Evolutionary conservation across 768 basidiomycete species (phyloP), one percentile per base, ranked within the genome.

Genomic region (Lanmaoa pseudosensibilis): DNA sequence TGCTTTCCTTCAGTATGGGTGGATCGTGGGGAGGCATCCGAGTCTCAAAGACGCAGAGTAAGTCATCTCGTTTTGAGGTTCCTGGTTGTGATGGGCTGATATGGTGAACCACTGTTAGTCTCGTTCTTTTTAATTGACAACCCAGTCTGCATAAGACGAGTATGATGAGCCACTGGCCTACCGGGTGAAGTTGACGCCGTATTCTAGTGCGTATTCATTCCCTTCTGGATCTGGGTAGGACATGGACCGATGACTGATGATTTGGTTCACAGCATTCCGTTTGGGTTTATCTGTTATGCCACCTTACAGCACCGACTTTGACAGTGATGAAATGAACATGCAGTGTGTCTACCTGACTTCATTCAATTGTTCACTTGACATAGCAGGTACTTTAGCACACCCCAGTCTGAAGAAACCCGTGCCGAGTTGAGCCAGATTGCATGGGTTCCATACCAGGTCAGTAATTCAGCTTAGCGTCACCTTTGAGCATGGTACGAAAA

Each of bases 161-260:
- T 80, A 98, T 98, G 97, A 98, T 98, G 97, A 92, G 92, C 73
- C 96, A 98, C 77, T n/a, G n/a, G n/a, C n/a, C n/a, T n/a, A n/a
- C 25, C 86, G 95, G 36, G 92, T 98, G 32, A 93, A 90, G 67
- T 77, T 98, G 57, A 97, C 98, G 94, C 91, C 92, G 13, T 98
- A 98, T 74, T 98, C 95, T 21, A 98, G 93, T 95, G 66, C 72
- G 92, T 82, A 9, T 2, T 50, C 23, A 37, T 55, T 9, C 10
- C 23, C 12, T 49, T 56, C 25, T 30, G 19, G 33, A 5, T 43
- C 2, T 12, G 16, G 18, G n/a, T 44, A n/a, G 27, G n/a, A 48
- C 10, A 48, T 37, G 57, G 34, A 12, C 12, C n/a, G n/a, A n/a
- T 50, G 33, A 39, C 55, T 60, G 69, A 73, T 75, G 32, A 4